Evolutionary conservation across 129 eudicot genomes (phyloP).

Genomic region (Glebionis coronaria): DNA sequence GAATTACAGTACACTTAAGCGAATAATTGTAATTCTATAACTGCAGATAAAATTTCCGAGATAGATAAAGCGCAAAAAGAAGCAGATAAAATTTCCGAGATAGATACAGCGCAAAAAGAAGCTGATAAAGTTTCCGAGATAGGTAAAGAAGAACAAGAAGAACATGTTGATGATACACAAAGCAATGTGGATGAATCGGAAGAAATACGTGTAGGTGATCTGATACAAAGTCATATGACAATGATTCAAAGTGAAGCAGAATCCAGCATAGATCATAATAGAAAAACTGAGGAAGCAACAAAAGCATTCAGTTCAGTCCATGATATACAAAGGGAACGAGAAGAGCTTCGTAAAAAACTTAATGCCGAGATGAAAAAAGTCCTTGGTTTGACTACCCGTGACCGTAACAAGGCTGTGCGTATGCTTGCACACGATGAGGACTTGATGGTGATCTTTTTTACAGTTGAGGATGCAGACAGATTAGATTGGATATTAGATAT

Average conservation of each 20-base stretch:
- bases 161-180: background rate
- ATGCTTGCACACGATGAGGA: background rate
- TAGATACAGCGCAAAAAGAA: too few relatives aligned
- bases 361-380: background rate
- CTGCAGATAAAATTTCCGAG: too few relatives aligned
- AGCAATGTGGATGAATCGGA: background rate
- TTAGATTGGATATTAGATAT: background rate
- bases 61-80: too few relatives aligned
- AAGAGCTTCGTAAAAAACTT: background rate
- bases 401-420: background rate
- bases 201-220: background rate
- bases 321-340: background rate
- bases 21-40: too few relatives aligned
- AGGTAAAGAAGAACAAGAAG: background rate
- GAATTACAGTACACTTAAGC: too few relatives aligned
- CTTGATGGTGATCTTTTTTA: background rate
- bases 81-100: too few relatives aligned
- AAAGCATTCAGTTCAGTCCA: background rate
- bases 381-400: background rate
- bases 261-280: background rate
- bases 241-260: background rate
- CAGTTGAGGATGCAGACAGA: background rate
- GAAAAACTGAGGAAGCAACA: background rate
- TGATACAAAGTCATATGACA: background rate
- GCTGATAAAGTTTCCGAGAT: background rate